Base-by-base conservation (phyloP, 1,284 basidiomycete species). In the Ganoderma sp. region DNA sequence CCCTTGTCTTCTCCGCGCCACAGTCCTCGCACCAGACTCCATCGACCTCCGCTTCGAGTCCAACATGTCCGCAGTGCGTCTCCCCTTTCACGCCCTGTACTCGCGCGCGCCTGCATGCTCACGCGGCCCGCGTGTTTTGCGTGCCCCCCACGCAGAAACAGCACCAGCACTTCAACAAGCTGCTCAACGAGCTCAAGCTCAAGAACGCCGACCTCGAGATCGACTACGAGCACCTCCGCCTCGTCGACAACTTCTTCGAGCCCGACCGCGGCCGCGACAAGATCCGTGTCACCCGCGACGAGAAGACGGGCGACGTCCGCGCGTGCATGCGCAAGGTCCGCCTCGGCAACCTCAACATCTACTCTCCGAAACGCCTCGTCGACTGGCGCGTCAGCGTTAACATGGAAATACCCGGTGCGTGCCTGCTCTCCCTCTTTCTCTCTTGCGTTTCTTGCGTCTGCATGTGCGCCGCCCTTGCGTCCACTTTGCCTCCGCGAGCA, bases 361-460 rank as follows among this genome's bases (percentile, higher is more conserved):
- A 88, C 78, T 90, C 89, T 74, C 97, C 97, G 3, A 92, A 93
- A 76, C 83, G 91, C 54, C 78, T 83, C 1, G 95, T 94, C 63
- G 97, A 99, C 81, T 99, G 95, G 91, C 84, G 98, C 64, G 86
- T 99, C 25, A 96, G 93, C 75, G 93, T 98, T 32, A 98, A 89
- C 78, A 79, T 93, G 28, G 97, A 99, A 86, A 84, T 92, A 28
- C 89, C 90, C 43, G 84, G 92, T 91, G 71, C 68, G 87, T 81
- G 17, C 45, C 15, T 34, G 64, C 61, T 15, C 63, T 77, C 52
- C 14, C 61, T 79, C 9, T 6, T 5, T 80, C 6, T 34, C 52
- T n/a, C 8, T 41, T 63, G 8, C 80, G 7, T 34, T 45, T 17
- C 5, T 45, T 63, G 8, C 41, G 22, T 45, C 42, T 32, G 28